Conservation (phyloP, 2,329 filamentous ascomycete species). For the Seiridium unicorne region DNA sequence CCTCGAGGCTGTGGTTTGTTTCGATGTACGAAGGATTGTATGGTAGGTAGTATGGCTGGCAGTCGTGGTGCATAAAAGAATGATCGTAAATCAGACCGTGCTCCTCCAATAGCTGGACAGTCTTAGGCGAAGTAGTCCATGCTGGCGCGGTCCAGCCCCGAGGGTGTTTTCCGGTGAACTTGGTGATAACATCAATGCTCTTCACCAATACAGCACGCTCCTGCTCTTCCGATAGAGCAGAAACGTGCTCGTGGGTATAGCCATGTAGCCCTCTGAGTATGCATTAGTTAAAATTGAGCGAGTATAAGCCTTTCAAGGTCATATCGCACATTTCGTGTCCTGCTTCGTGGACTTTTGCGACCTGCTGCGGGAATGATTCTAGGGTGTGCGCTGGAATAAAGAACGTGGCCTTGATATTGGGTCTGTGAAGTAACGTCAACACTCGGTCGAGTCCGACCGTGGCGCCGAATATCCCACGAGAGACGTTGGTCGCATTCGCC, state of each 20-base stretch:
- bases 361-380: constrained; percentile 15
- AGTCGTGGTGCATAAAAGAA: constrained; percentile 47
- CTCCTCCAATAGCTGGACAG: constrained; percentile 37
- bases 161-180: constrained; percentile 36
- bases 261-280: constrained; percentile 13
- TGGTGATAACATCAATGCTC: constrained; percentile 12
- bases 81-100: constrained; percentile 44
- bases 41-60: constrained; percentile 32
- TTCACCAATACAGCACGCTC: constrained; percentile 16
- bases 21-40: not conserved
- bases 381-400: constrained; percentile 18
- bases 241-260: constrained; percentile 18
- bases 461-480: constrained; percentile 16
- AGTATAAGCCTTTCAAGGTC: too few species aligned
- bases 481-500: constrained; percentile 11
- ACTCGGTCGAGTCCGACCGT: constrained; percentile 16
- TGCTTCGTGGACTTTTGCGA: constrained; percentile 16
- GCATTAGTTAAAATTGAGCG: too few species aligned
- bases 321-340: constrained; percentile 12
- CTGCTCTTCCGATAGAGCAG: constrained; percentile 14
- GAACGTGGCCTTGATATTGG: constrained; percentile 17
- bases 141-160: constrained; percentile 41
- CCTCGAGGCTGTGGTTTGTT: constrained; percentile 16
- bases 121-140: constrained; percentile 35
- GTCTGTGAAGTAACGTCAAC: constrained; percentile 14